Evolutionary conservation across 805 yeast genomes (phyloP).

Genomic region (Schizosaccharomyces osmophilus): DNA sequence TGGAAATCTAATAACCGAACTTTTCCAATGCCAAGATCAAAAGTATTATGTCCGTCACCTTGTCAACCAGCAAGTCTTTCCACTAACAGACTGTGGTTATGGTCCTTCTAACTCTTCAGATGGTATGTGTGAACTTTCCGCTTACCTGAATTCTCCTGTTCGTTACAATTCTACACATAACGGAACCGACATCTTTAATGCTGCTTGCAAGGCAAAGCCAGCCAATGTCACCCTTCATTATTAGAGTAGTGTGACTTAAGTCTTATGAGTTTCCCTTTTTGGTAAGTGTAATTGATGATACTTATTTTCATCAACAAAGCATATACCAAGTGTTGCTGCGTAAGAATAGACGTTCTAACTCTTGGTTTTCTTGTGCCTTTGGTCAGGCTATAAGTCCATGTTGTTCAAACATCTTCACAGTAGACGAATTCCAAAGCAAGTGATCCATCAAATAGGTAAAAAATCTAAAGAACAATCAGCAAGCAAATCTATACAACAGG

Average conservation of each 20-base stretch:
- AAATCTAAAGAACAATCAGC: too few relatives aligned
- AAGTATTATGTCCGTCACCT: not conserved
- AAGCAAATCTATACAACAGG: too few relatives aligned
- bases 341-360: too few relatives aligned
- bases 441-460: too few relatives aligned
- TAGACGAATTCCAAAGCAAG: too few relatives aligned
- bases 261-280: too few relatives aligned
- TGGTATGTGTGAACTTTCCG: not conserved
- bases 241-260: not conserved
- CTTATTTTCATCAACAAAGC: too few relatives aligned
- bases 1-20: not conserved
- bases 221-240: not conserved
- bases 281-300: too few relatives aligned
- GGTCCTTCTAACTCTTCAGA: not conserved
- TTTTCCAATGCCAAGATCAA: not conserved
- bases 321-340: too few relatives aligned
- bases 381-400: too few relatives aligned
- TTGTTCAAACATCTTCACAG: too few relatives aligned
- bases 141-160: constrained; percentile 1
- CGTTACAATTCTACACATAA: not conserved
- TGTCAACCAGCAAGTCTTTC: not conserved
- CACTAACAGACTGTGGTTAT: not conserved
- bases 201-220: not conserved
- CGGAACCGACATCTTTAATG: not conserved
- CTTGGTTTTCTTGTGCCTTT: too few relatives aligned